Evolutionary conservation across 2,329 filamentous ascomycete species (phyloP).

Genomic region (Colletotrichum horii): DNA sequence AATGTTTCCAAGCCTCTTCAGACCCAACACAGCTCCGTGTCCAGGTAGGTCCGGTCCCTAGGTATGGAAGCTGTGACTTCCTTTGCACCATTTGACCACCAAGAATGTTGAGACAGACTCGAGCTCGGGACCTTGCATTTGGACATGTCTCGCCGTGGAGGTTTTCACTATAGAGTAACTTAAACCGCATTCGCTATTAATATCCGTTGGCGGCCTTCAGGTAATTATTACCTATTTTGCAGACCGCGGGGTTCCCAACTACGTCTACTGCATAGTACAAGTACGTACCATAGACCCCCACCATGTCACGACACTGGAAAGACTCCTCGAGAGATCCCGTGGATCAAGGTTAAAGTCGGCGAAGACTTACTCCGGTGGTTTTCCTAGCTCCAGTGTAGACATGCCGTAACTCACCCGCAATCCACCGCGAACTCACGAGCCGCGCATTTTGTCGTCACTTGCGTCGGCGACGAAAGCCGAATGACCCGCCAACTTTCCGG

Average conservation of each 20-base stretch:
- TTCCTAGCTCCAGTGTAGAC: not conserved
- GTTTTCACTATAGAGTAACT: not conserved
- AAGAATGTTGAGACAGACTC: not conserved
- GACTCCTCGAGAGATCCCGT: not conserved
- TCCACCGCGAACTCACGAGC: not conserved
- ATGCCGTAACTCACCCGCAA: not conserved
- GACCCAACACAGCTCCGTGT: not conserved
- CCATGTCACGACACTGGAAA: not conserved
- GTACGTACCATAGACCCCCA: slow-evolving; percentile 2
- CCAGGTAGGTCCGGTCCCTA: not conserved
- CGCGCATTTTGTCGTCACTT: not conserved
- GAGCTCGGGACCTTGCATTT: not conserved
- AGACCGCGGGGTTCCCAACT: not conserved
- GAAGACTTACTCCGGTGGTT: not conserved
- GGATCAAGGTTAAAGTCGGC: not conserved
- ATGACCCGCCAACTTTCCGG: not conserved
- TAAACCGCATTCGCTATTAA: not conserved
- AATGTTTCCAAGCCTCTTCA: not conserved
- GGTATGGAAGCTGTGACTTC: not conserved
- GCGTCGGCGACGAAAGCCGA: not conserved
- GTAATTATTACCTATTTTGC: not conserved
- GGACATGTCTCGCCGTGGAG: not conserved
- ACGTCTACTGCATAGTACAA: too few species aligned
- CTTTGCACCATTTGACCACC: not conserved
- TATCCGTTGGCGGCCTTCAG: not conserved